Evolutionary conservation across 345 rosid species (phyloP), one percentile per base, ranked within the genome.

Genomic region (Lumnitzera racemosa): DNA sequence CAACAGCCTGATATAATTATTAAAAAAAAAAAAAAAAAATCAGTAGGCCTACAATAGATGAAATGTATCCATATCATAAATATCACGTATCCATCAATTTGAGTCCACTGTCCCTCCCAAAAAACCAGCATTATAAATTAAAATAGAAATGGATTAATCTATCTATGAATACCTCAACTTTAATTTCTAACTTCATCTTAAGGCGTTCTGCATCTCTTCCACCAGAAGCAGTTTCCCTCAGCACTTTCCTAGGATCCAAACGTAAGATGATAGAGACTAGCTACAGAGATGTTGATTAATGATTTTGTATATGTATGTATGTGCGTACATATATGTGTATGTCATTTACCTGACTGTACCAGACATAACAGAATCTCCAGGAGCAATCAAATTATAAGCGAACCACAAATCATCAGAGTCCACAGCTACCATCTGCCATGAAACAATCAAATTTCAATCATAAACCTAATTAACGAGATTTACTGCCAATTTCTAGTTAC

Each of bases 381-480:
- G 59, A 62, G 96, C 73, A 61, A 92, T 81, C 64, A 92, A 69
- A 74, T 92, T 92, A 66, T 92, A 89, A 69, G 80, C 95, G 55
- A 75, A 81, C 99, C 97, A 94, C 51, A 94, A 80, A 80, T 94
- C 99, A 65, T 94, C 99, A 0, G 96, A 70, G 74, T 94, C 96
- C 23, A 78, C 78, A 1, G 97, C 87, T 17, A 70, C 79, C 89
- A 90, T 78, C 99, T 92, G 78, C 13, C 17, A 51, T 12, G 27
- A 4, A 46, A 50, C 15, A 5, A 23, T 20, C 51, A 48, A 23
- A 49, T 57, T 20, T 24, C 53, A 47, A 13, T 12, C 43, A 36
- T 36, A 36, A 36, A 36, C 10, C 43, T 36, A 36, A 36, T 36
- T 7, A 20, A 36, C 43, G 43, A 36, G 11, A 36, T 7, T 12